Conservation (phyloP, 495 filamentous ascomycete species). For the Melanomma pulvis-pyrius region DNA sequence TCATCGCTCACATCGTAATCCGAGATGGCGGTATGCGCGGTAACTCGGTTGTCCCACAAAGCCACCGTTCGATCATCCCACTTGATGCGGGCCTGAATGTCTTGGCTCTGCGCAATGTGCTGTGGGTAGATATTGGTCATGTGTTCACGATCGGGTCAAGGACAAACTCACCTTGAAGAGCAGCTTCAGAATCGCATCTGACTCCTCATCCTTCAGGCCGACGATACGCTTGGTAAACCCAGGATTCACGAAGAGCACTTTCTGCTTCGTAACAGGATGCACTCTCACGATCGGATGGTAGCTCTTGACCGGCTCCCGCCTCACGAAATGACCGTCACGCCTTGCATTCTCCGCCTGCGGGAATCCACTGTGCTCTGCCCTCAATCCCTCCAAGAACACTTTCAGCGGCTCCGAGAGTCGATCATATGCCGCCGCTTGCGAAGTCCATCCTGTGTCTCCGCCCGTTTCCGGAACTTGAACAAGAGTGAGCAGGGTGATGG, state of each 20-base stretch:
- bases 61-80: slow-evolving; percentile 33
- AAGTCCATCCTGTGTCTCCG: slow-evolving; percentile 28
- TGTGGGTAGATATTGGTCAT: background rate
- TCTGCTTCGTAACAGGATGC: slow-evolving; percentile 29
- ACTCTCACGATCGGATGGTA: slow-evolving; percentile 32
- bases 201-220: slow-evolving; percentile 34
- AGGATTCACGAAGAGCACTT: slow-evolving; percentile 32
- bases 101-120: slow-evolving; percentile 31
- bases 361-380: slow-evolving; percentile 26
- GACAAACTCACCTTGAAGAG: slow-evolving; percentile 25
- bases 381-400: slow-evolving; percentile 23
- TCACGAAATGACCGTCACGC: slow-evolving; percentile 24
- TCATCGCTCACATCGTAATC: slow-evolving; percentile 54
- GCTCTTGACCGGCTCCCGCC: slow-evolving; percentile 26
- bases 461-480: slow-evolving; percentile 27
- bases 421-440: slow-evolving; percentile 29
- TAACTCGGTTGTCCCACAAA: slow-evolving; percentile 41
- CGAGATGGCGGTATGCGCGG: slow-evolving; percentile 57
- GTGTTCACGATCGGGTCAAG: background rate
- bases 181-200: slow-evolving; percentile 31
- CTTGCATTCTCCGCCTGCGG: slow-evolving; percentile 23
- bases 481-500: slow-evolving; percentile 29
- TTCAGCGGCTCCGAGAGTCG: slow-evolving; percentile 28
- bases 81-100: slow-evolving; percentile 30
- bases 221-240: slow-evolving; percentile 31